Evolutionary conservation across 805 yeast species (phyloP).

Genomic region (Saccharomyces paradoxus): DNA sequence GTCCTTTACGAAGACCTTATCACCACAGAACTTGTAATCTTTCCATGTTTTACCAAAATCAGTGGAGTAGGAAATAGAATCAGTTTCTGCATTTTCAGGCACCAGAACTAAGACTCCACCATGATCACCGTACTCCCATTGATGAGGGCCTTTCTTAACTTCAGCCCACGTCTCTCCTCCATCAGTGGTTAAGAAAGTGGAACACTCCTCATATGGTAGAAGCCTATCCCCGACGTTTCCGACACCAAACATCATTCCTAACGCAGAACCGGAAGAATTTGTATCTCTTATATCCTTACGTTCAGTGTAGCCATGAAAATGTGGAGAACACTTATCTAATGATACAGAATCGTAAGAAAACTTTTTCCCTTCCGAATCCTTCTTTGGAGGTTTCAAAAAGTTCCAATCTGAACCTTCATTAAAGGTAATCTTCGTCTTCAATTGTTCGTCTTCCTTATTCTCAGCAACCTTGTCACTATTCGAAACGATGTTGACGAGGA

Average conservation of each 20-base stretch:
- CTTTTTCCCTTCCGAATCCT: constrained; percentile 51
- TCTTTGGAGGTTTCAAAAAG: constrained; percentile 57
- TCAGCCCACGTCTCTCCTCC: constrained; percentile 89
- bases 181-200: constrained; percentile 77
- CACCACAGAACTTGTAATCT: constrained; percentile 53
- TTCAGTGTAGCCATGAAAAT: constrained; percentile 87
- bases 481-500: constrained; percentile 60
- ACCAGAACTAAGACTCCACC: constrained; percentile 80
- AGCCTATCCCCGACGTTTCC: constrained; percentile 79
- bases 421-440: constrained; percentile 70
- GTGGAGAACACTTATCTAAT: constrained; percentile 64
- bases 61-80: constrained; percentile 53
- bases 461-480: constrained; percentile 39
- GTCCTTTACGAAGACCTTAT: constrained; percentile 51
- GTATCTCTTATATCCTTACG: constrained; percentile 77
- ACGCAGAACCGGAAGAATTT: constrained; percentile 78
- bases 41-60: constrained; percentile 79
- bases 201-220: constrained; percentile 40
- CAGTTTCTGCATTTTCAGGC: constrained; percentile 48
- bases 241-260: constrained; percentile 80
- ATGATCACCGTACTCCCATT: constrained; percentile 96
- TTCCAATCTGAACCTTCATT: constrained; percentile 91
- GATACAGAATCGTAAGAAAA: constrained; percentile 45
- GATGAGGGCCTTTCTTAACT: constrained; percentile 59
- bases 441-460: constrained; percentile 41